phyloP scores from a whole-genome alignment of 2,329 filamentous ascomycete genomes.

The Beauveria australis region DNA sequence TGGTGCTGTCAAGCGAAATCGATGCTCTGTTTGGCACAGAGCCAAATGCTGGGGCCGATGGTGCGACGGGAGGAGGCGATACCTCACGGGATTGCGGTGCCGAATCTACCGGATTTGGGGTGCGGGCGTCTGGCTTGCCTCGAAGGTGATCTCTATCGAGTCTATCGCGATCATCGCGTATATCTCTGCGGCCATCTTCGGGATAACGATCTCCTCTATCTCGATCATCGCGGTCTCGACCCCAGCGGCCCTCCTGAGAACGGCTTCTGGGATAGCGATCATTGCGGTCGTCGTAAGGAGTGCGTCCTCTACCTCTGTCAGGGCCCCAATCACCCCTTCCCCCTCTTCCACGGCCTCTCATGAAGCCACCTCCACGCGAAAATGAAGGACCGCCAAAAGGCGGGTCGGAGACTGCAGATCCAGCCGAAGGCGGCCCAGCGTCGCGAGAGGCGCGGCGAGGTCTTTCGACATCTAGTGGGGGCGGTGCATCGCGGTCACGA shows the following conservation, averaged over 20 bases:
- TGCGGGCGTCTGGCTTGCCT: constrained; percentile 41
- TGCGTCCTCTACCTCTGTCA: constrained; percentile 46
- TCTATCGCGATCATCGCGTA: constrained; percentile 39
- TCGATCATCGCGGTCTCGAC: constrained; percentile 47
- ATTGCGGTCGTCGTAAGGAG: constrained; percentile 51
- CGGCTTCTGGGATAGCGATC: constrained; percentile 58
- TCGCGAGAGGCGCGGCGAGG: constrained; percentile 63
- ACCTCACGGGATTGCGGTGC: constrained; percentile 40
- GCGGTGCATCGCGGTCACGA: constrained; percentile 45
- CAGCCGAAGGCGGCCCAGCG: constrained; percentile 59
- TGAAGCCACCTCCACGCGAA: constrained; percentile 48
- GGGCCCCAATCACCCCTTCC: constrained; percentile 32
- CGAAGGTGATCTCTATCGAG: constrained; percentile 39
- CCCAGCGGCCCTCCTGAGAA: constrained; percentile 56
- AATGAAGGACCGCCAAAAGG: constrained; percentile 45
- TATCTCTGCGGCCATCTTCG: constrained; percentile 35
- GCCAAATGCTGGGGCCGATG: constrained; percentile 50
- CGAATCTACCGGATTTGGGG: constrained; percentile 39
- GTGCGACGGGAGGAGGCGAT: constrained; percentile 49
- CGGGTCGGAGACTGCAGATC: constrained; percentile 62
- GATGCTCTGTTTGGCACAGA: constrained; percentile 41
- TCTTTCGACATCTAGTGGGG: constrained; percentile 59
- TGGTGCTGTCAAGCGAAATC: constrained; percentile 24
- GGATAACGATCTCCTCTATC: constrained; percentile 37
- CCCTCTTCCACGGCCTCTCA: constrained; percentile 45